These are phyloP conservation scores for Fusarium sp. DNA, from an alignment of 2,329 filamentous ascomycete species.

Conservation along the genomic window DNA sequence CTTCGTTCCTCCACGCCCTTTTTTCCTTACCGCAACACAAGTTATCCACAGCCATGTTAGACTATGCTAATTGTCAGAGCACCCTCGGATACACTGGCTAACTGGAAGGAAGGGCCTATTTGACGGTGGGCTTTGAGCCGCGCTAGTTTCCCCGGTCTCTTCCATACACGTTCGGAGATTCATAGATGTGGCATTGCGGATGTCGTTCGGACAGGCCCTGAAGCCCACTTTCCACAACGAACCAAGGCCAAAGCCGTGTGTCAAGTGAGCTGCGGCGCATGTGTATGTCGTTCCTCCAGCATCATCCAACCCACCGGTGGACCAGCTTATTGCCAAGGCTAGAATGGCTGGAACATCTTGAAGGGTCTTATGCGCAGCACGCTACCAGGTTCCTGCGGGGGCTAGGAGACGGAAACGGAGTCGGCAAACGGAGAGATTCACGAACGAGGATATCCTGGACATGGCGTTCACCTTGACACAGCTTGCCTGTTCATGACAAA, in stretches of 20 bases:
- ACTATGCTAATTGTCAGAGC: background rate
- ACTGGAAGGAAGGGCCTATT: slow-evolving; percentile 8
- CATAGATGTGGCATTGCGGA: slow-evolving; percentile 48
- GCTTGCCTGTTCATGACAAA: slow-evolving; percentile 2
- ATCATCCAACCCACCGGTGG: slow-evolving; percentile 39
- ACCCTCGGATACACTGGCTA: slow-evolving; percentile 1
- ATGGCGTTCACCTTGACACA: slow-evolving; percentile 7
- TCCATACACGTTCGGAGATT: slow-evolving; percentile 40
- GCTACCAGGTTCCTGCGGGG: slow-evolving; percentile 26
- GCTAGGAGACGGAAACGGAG: slow-evolving; percentile 20
- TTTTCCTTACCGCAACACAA: slow-evolving; percentile 3
- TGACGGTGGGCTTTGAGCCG: slow-evolving; percentile 25
- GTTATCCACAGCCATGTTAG: background rate
- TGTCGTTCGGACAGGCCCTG: slow-evolving; percentile 41
- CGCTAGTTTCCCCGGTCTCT: slow-evolving; percentile 33
- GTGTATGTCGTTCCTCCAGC: slow-evolving; percentile 49
- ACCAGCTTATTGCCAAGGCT: slow-evolving; percentile 27
- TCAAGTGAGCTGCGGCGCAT: slow-evolving; percentile 54
- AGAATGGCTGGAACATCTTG: slow-evolving; percentile 19
- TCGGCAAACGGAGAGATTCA: slow-evolving; percentile 30
- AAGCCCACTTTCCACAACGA: slow-evolving; percentile 35
- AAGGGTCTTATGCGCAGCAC: slow-evolving; percentile 23
- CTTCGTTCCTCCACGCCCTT: slow-evolving; percentile 16
- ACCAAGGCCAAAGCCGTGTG: slow-evolving; percentile 45
- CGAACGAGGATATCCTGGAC: slow-evolving; percentile 16